Percentiles rank a stretch among this genome's conserved stretches.
Conservation (phyloP, 805 yeast genomes). For the Wickerhamomyces mucosus region DNA sequence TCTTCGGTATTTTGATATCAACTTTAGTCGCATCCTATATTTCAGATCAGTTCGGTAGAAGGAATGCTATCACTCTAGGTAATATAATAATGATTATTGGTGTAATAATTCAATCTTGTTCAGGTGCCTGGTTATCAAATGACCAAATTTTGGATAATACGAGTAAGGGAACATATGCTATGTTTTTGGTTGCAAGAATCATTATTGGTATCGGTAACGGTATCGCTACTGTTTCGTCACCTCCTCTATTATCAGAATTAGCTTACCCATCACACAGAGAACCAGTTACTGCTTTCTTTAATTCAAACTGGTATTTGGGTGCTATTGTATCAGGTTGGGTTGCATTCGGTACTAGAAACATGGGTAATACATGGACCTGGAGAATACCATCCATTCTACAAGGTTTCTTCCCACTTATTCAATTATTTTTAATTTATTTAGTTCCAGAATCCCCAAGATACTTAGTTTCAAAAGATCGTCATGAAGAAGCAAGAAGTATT, state of each 20-base stretch:
- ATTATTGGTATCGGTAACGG: conserved; percentile 39
- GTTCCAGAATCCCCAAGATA: conserved; percentile 45
- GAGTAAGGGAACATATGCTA: conserved; percentile 14
- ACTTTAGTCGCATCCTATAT: conserved; percentile 21
- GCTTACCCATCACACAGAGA: conserved; percentile 38
- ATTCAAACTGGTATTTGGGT: conserved; percentile 44
- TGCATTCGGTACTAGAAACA: conserved; percentile 33
- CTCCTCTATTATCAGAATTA: conserved; percentile 44
- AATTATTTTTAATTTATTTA: conserved; percentile 25
- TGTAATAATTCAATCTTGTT: conserved; percentile 19
- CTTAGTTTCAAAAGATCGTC: conserved; percentile 29
- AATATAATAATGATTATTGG: conserved; percentile 18
- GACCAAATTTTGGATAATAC: conserved; percentile 1
- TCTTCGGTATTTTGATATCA: conserved; percentile 30
- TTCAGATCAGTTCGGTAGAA: conserved; percentile 33
- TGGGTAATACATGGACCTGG: conserved; percentile 33
- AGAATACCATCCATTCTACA: conserved; percentile 46
- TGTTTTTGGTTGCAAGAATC: conserved; percentile 26
- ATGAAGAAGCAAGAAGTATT: conserved; percentile 33
- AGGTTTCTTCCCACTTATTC: conserved; percentile 36
- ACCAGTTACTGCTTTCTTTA: conserved; percentile 35
- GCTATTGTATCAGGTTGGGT: conserved; percentile 45
- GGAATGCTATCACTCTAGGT: conserved; percentile 20
- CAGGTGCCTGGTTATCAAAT: conserved; percentile 16
- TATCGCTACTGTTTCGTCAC: conserved; percentile 34